Evolutionary conservation across 352 stramenopile species (phyloP), one percentile per base, ranked within the genome.

Genomic region (Aphanomyces stellatus): DNA sequence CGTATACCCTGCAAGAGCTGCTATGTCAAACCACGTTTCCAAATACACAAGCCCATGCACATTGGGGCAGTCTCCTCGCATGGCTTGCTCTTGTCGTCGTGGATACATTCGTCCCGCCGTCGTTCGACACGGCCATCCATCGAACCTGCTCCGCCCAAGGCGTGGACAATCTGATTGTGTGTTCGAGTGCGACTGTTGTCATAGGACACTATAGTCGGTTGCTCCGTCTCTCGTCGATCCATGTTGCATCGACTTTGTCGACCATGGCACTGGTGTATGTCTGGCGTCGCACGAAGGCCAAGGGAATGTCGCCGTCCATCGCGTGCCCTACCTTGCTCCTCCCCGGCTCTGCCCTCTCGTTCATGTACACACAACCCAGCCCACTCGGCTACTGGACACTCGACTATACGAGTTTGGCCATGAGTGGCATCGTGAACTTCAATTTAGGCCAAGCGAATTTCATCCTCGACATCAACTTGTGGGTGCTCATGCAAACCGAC

Each of bases 1-100:
- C 41, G 13, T 65, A 65, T 25, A 25, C 57, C 22, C 41, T 65
- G n/a, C 34, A 40, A 19, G 57, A 65, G 24, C 8, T 65, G 10
- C 57, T 65, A 8, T 59, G n/a, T 8, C 37, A 51, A 15, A 6
- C 57, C 5, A 41, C 57, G n/a, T 11, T 19, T 41, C 28, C 25
- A 27, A 25, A n/a, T 13, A 65, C 37, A 10, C 57, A 4, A 11
- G 10, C 1, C 0, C 11, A 41, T 25, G 35, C 30, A 6, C 22
- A 4, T 17, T 55, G 6, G 10, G 34, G 27, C 11, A 30, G 11
- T 25, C 8, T 25, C 7, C 11, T 41, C 15, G 17, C 27, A 8
- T 65, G 22, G 11, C 4, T 55, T 8, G 0, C 34, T 28, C 10
- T 40, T n/a, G 15, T 31, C 11, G 11, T 53, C 13, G 5, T 53